These are phyloP conservation scores for Sugiyamaella floridensis DNA, from an alignment of 805 yeast genomes.

Conservation along the genomic window DNA sequence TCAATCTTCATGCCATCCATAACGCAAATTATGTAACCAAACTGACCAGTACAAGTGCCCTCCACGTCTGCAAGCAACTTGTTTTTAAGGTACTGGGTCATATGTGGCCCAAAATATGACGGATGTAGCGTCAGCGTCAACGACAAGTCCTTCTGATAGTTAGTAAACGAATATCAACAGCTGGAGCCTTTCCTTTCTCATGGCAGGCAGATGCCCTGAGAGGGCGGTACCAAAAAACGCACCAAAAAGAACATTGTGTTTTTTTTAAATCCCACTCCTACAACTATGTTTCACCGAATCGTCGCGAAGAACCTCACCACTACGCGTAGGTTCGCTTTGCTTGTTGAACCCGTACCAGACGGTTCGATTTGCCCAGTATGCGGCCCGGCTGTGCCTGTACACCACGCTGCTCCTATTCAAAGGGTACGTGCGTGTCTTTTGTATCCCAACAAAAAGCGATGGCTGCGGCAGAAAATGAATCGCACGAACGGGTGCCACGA, in stretches of 20 bases:
- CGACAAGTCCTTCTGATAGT: slow-evolving; percentile 67
- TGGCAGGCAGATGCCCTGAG: no score
- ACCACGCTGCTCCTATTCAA: not conserved
- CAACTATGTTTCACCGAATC: not conserved
- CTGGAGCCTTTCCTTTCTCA: no score
- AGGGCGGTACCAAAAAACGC: not conserved
- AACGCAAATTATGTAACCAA: slow-evolving; percentile 95
- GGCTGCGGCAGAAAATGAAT: not conserved
- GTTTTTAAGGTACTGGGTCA: slow-evolving; percentile 87
- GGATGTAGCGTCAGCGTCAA: slow-evolving; percentile 92
- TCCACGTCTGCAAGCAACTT: slow-evolving; percentile 92
- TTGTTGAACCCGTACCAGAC: not conserved
- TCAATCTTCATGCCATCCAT: slow-evolving; percentile 91
- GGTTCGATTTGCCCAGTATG: not conserved
- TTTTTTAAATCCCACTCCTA: not conserved
- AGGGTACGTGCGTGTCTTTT: not conserved
- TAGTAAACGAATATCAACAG: not conserved
- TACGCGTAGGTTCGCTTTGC: not conserved
- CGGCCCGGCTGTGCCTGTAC: not conserved
- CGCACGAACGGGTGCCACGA: not conserved
- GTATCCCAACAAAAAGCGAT: not conserved
- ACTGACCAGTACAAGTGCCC: slow-evolving; percentile 98
- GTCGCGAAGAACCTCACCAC: not conserved
- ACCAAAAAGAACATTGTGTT: slow-evolving; percentile 3
- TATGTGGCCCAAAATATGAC: slow-evolving; percentile 94